Evolutionary conservation across 208 protist species (phyloP).

Genomic region (Crithidia bombi): DNA sequence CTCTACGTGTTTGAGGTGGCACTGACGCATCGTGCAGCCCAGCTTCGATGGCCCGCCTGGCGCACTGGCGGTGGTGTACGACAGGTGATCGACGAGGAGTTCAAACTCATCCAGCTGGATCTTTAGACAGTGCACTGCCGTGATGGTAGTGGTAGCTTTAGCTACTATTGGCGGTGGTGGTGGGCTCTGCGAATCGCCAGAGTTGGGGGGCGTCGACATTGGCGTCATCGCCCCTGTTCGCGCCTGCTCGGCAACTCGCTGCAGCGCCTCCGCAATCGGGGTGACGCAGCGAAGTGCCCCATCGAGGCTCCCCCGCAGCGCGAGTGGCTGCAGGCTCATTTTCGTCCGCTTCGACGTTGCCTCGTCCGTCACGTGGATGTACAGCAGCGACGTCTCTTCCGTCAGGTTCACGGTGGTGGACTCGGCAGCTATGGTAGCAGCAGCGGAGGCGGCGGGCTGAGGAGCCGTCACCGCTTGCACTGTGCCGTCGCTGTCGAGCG

Average conservation of each 20-base stretch:
- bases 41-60: slow-evolving; percentile 22
- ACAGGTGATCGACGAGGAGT: slow-evolving; percentile 33
- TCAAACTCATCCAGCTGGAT: slow-evolving; percentile 27
- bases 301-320: slow-evolving; percentile 27
- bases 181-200: background rate
- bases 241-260: slow-evolving; percentile 27
- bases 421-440: slow-evolving; percentile 29
- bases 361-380: slow-evolving; percentile 26
- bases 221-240: slow-evolving; percentile 4
- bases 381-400: slow-evolving; percentile 26
- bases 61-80: slow-evolving; percentile 28
- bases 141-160: slow-evolving; percentile 18
- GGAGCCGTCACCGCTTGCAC: slow-evolving; percentile 26
- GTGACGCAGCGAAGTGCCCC: slow-evolving; percentile 29
- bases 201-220: background rate
- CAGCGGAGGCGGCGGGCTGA: slow-evolving; percentile 6
- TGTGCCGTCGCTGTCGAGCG: slow-evolving; percentile 27
- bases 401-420: background rate
- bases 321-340: slow-evolving; percentile 21
- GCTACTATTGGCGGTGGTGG: background rate
- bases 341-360: slow-evolving; percentile 9
- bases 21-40: slow-evolving; percentile 45
- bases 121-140: slow-evolving; percentile 18
- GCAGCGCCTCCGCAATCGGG: slow-evolving; percentile 34
- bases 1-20: slow-evolving; percentile 31